Base-by-base conservation (phyloP, 441 rosid species). In the Capsella rubella region DNA sequence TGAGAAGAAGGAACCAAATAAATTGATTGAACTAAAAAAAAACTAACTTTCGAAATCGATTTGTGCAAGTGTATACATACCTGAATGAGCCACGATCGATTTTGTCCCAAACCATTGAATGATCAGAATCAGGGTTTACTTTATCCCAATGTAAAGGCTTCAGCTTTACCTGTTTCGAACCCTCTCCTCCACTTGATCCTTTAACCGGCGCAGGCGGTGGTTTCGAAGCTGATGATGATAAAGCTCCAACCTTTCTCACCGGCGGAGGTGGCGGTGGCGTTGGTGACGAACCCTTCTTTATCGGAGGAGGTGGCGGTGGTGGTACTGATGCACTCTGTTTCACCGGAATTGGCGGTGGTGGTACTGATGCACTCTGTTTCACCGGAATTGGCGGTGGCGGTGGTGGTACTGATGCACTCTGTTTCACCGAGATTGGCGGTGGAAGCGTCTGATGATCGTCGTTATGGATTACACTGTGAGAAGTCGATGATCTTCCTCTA, bases 61-160 rank as follows among this genome's bases (percentile, higher is more conserved):
- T 6, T 29, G 40, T 61, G 51, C 2, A 6, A 32, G 37, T 6
- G 11, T 35, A 37, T 2, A 34, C 8, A 81, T 87, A 92, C 99
- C 90, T 84, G 66, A 92, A 89, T 68, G 97, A 96, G 14, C 98
- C 99, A 3, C 83, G 85, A 34, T 83, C 84, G 28, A 95, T 84
- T 73, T 85, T 89, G 87, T 95, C 93, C 98, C 99, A 91, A 75
- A 91, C 98, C 97, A 95, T 91, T n/a, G 99, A 91, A 78, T 84
- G 90, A 15, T 83, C 87, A 1, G 76, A 49, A 56, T 85, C 87
- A 21, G 79, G 84, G 80, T 85, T 87, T 57, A 93, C 87, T 77
- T 93, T 93, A 78, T 96, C 98, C 99, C 97, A 90, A 70, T 91
- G 99, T 80, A 93, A 74, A 37, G 98, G 95, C 86, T 91, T 93